Evolutionary conservation across 2,329 filamentous ascomycete genomes (phyloP).

Genomic region (Paraphaeosphaeria minitans): DNA sequence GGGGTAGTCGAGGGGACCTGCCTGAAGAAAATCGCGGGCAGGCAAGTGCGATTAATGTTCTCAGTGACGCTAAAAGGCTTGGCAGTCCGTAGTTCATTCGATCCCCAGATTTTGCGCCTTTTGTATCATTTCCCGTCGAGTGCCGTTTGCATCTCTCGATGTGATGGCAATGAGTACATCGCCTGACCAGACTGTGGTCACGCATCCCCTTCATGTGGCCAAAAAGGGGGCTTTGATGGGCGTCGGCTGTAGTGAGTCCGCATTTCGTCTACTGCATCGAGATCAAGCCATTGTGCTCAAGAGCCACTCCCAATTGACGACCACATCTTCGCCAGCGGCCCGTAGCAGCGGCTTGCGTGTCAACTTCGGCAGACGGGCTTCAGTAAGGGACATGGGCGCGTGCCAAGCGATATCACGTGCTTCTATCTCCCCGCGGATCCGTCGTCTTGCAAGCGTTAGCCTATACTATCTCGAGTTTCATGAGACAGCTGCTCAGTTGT

Average conservation of each 20-base stretch:
- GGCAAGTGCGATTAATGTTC: slow-evolving; percentile 23
- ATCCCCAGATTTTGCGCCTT: slow-evolving; percentile 3
- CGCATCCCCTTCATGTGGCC: slow-evolving; percentile 34
- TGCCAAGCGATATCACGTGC: slow-evolving; percentile 5
- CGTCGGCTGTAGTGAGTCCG: slow-evolving; percentile 36
- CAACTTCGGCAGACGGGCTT: neutral
- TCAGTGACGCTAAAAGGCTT: slow-evolving; percentile 7
- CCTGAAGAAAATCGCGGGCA: slow-evolving; percentile 31
- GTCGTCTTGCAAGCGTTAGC: neutral
- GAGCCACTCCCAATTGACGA: neutral
- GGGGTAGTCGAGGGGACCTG: slow-evolving; percentile 22
- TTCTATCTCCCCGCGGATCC: neutral
- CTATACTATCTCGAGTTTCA: neutral
- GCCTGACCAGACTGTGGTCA: slow-evolving; percentile 32
- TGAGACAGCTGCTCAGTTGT: neutral
- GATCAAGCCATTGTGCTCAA: neutral
- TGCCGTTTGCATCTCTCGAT: slow-evolving; percentile 19
- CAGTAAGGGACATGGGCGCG: neutral
- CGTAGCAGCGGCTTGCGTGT: neutral
- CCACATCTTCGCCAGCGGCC: neutral
- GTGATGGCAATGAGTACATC: slow-evolving; percentile 28
- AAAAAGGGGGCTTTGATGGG: slow-evolving; percentile 34
- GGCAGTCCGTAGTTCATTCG: neutral
- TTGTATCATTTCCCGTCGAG: neutral
- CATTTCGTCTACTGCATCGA: neutral